These are phyloP conservation scores for Tylopilus balloui DNA, from an alignment of 768 basidiomycete genomes.

Conservation along the genomic window DNA sequence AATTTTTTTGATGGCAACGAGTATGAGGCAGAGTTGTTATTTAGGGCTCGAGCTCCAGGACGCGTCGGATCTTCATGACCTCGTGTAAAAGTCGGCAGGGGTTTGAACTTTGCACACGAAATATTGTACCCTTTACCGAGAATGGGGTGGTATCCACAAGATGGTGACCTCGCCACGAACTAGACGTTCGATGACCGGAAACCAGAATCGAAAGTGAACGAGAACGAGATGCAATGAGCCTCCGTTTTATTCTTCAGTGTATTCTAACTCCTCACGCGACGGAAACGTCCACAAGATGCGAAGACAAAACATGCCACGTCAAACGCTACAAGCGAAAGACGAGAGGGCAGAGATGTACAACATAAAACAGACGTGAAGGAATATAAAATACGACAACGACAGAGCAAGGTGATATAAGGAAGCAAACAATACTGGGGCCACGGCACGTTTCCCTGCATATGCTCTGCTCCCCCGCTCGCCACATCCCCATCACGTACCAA, in stretches of 20 bases:
- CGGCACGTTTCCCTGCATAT: conserved; percentile 13
- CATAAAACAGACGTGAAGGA: conserved; percentile 7
- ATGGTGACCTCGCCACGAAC: too few species aligned
- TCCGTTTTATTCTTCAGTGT: conserved; percentile 3
- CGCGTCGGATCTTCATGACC: too few species aligned
- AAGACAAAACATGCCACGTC: conserved; percentile 9
- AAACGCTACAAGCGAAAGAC: conserved; percentile 10
- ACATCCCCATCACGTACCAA: conserved; percentile 1
- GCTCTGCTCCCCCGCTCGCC: not conserved
- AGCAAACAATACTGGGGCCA: conserved; percentile 9
- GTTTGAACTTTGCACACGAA: too few species aligned
- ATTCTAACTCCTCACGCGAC: conserved; percentile 26
- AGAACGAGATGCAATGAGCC: not conserved
- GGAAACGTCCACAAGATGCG: conserved; percentile 15
- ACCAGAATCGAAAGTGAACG: too few species aligned
- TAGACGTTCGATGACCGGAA: too few species aligned
- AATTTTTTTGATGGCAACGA: too few species aligned
- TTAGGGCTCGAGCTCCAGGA: too few species aligned
- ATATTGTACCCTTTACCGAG: too few species aligned
- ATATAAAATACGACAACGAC: not conserved
- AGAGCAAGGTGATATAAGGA: conserved; percentile 15
- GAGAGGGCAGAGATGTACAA: conserved; percentile 11
- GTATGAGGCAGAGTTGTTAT: too few species aligned
- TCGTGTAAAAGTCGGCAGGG: too few species aligned
- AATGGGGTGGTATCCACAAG: too few species aligned